Evolutionary conservation across 1,284 basidiomycete species (phyloP).

Genomic region (Cutaneotrichosporon mucoides): DNA sequence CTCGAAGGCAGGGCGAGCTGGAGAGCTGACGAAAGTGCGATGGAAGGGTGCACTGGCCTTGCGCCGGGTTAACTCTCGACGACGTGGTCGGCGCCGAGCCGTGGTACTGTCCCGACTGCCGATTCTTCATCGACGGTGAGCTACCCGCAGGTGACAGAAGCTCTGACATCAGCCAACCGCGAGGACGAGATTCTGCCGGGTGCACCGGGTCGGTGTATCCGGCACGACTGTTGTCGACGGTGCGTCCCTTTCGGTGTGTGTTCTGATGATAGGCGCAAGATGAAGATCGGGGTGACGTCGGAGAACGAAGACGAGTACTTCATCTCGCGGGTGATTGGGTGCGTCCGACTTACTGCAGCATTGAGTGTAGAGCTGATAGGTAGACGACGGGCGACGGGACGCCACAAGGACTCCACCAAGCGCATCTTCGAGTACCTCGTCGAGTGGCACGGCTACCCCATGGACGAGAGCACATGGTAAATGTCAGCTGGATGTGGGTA

Average conservation of each 20-base stretch:
- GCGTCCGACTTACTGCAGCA: neutral
- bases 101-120: slow-evolving; percentile 10
- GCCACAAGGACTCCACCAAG: neutral
- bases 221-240: slow-evolving; percentile 20
- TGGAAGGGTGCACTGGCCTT: slow-evolving; percentile 3
- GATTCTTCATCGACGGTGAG: neutral
- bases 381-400: slow-evolving; percentile 5
- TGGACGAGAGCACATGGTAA: slow-evolving; percentile 21
- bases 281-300: slow-evolving; percentile 12
- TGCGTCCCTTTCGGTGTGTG: neutral
- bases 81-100: no score
- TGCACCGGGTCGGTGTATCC: slow-evolving; percentile 16
- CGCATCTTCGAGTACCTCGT: slow-evolving; percentile 20
- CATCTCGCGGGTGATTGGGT: slow-evolving; percentile 17
- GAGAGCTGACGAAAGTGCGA: neutral
- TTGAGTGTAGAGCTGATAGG: neutral
- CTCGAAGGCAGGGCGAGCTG: neutral
- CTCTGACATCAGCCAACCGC: slow-evolving; percentile 7
- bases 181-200: slow-evolving; percentile 9
- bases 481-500: neutral
- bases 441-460: slow-evolving; percentile 19
- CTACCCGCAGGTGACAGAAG: neutral
- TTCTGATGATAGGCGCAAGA: slow-evolving; percentile 9
- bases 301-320: slow-evolving; percentile 9
- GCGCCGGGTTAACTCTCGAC: neutral